These are phyloP conservation scores for Candolleomyces eurysporus DNA, from an alignment of 768 basidiomycete genomes.

Conservation along the genomic window DNA sequence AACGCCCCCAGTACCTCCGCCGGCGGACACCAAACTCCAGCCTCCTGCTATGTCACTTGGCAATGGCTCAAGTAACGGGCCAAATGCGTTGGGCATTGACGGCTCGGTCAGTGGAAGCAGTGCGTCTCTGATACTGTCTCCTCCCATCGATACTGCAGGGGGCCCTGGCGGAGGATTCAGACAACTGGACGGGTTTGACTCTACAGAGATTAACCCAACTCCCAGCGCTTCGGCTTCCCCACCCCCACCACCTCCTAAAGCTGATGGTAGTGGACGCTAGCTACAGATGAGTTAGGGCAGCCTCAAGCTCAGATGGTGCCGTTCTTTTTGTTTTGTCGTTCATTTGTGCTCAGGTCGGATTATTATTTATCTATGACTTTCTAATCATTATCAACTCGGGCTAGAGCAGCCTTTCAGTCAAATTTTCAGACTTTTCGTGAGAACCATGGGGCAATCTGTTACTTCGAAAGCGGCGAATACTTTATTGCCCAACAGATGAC, in stretches of 20 bases:
- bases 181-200: background rate
- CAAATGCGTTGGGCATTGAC: conserved; percentile 2
- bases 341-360: conserved; percentile 1
- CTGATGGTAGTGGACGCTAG: background rate
- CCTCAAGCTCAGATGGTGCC: background rate
- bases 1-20: conserved; percentile 21
- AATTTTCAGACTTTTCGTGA: background rate
- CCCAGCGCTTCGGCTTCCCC: background rate
- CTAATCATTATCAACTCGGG: background rate
- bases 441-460: no score
- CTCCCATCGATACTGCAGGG: background rate
- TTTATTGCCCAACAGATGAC: no score
- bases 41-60: conserved; percentile 4
- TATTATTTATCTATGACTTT: background rate
- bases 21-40: conserved; percentile 5
- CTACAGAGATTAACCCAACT: background rate
- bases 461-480: no score
- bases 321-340: no score
- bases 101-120: conserved; percentile 10
- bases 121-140: background rate
- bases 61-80: conserved; percentile 12
- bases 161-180: conserved; percentile 5
- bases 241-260: background rate
- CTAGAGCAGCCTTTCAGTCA: background rate
- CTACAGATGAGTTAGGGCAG: background rate